Percentiles rank a stretch among this genome's conserved stretches.
Conservation (phyloP, 2,329 filamentous ascomycete genomes). For the Epichloe baconii region DNA sequence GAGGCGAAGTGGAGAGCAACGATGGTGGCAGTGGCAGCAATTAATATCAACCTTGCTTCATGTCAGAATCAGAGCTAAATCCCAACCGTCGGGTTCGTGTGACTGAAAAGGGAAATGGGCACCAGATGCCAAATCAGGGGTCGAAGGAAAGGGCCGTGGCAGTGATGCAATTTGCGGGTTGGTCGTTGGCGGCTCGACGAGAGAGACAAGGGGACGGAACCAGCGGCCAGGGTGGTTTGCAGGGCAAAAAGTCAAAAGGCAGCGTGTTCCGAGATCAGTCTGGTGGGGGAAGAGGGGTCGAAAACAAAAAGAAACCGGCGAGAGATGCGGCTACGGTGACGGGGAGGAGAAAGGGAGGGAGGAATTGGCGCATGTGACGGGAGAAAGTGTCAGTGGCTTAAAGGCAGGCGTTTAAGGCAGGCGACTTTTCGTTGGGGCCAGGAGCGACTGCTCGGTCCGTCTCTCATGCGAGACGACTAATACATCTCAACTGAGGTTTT, state of each 20-base stretch:
- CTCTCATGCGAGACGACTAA: too few relatives aligned
- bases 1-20: not conserved
- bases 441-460: not conserved
- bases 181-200: not conserved
- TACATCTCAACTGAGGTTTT: too few relatives aligned
- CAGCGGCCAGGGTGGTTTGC: not conserved
- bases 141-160: not conserved
- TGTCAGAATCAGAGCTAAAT: not conserved
- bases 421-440: not conserved
- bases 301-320: not conserved
- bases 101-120: not conserved
- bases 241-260: not conserved
- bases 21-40: not conserved
- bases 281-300: not conserved
- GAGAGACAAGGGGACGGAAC: not conserved
- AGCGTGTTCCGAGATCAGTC: too few relatives aligned
- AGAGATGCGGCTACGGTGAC: not conserved
- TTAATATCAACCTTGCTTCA: not conserved
- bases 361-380: not conserved
- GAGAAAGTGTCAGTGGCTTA: not conserved
- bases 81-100: slow-evolving; percentile 1
- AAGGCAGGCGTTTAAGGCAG: not conserved
- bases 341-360: not conserved
- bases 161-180: not conserved
- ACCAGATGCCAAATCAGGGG: not conserved